A percentile compares a stretch with the other conserved stretches of the same genome.
phyloP scores from a whole-genome alignment of 2,329 filamentous ascomycete genomes.

The Cladosporium halotolerans region DNA sequence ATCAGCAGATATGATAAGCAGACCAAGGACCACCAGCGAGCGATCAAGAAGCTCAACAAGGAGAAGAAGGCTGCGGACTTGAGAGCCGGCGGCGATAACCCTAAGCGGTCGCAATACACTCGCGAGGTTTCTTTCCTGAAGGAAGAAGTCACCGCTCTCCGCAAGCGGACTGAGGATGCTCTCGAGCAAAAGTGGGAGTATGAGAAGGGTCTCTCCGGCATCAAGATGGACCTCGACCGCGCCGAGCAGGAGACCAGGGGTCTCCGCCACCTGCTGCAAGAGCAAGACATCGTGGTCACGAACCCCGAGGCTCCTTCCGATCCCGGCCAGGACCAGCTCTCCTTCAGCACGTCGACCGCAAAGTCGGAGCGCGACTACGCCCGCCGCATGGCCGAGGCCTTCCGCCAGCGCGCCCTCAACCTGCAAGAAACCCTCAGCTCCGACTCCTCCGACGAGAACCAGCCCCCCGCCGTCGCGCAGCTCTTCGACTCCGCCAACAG shows the following conservation, averaged over 20 bases:
- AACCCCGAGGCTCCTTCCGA: conserved; percentile 27
- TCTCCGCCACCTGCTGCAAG: conserved; percentile 69
- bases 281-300: conserved; percentile 75
- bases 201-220: conserved; percentile 77
- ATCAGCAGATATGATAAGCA: conserved; percentile 81
- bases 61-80: conserved; percentile 68
- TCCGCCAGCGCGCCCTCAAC: conserved; percentile 55
- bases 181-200: conserved; percentile 95
- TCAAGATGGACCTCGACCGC: conserved; percentile 95
- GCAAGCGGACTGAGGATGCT: conserved; percentile 84
- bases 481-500: conserved; percentile 67
- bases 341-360: conserved; percentile 57
- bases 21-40: conserved; percentile 75
- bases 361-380: conserved; percentile 69
- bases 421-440: conserved; percentile 59
- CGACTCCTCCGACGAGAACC: conserved; percentile 26
- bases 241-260: conserved; percentile 87
- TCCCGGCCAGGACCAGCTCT: conserved; percentile 41
- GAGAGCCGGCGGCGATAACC: conserved; percentile 57
- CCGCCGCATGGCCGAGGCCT: conserved; percentile 56
- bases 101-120: conserved; percentile 73
- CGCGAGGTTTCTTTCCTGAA: conserved; percentile 73
- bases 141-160: conserved; percentile 75
- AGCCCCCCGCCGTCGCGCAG: conserved; percentile 50
- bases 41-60: conserved; percentile 56